Conservation (phyloP, 2,329 filamentous ascomycete species). For the Sporothrix pseudoabietina region DNA sequence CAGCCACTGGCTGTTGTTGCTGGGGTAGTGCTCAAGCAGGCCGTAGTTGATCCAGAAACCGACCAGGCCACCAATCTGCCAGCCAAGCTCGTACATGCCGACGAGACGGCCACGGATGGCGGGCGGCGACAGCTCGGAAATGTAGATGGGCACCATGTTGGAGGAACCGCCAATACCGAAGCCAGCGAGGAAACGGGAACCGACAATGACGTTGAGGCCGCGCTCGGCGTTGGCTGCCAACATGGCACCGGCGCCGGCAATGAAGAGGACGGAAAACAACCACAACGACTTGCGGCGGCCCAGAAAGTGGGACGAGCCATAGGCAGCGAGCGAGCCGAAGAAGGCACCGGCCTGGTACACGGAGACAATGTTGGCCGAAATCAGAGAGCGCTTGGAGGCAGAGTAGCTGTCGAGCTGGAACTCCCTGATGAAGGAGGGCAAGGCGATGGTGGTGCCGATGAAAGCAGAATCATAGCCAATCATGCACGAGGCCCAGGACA, state of each 20-base stretch:
- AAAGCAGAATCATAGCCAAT: constrained; percentile 72
- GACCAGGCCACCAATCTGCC: constrained; percentile 64
- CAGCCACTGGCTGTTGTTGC: constrained; percentile 60
- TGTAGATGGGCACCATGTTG: constrained; percentile 65
- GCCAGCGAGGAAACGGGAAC: constrained; percentile 64
- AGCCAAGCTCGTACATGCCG: constrained; percentile 67
- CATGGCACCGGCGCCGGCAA: constrained; percentile 72
- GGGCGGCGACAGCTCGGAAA: constrained; percentile 62
- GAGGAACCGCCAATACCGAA: constrained; percentile 65
- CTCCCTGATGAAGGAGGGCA: constrained; percentile 69
- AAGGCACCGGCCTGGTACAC: constrained; percentile 83
- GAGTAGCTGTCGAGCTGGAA: constrained; percentile 63
- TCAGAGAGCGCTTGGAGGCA: constrained; percentile 53
- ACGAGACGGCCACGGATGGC: constrained; percentile 66
- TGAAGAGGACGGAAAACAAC: constrained; percentile 64
- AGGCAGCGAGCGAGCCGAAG: constrained; percentile 74
- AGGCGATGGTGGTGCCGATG: constrained; percentile 73
- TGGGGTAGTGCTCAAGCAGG: constrained; percentile 53
- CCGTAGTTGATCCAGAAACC: constrained; percentile 70
- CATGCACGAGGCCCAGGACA: constrained; percentile 59
- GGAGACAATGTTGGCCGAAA: constrained; percentile 76
- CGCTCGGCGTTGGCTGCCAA: constrained; percentile 63
- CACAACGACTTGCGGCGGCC: constrained; percentile 68
- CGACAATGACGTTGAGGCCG: constrained; percentile 66
- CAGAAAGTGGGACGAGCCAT: constrained; percentile 65